Evolutionary conservation across 257 asterid species (phyloP).

Genomic region (Solanum peruvianum): DNA sequence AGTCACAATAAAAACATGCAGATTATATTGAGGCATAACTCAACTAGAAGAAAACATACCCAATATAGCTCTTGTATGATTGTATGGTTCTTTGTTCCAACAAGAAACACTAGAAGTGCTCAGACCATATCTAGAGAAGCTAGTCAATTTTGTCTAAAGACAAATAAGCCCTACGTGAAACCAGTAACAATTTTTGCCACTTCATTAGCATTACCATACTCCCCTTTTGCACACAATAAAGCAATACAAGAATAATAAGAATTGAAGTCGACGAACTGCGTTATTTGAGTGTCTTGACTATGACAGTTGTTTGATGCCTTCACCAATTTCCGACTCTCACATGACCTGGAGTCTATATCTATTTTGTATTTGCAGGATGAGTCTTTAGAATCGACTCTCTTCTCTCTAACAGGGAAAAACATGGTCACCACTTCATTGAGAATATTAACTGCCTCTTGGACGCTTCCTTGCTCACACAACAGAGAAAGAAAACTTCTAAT

Average conservation of each 20-base stretch:
- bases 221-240: constrained; percentile 64
- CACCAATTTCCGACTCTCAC: constrained; percentile 10
- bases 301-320: not conserved
- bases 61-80: not conserved
- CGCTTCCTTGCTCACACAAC: constrained; percentile 76
- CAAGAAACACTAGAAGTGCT: not conserved
- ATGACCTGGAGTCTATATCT: constrained; percentile 6
- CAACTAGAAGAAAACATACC: not conserved
- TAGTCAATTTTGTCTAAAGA: not conserved
- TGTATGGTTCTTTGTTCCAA: not conserved
- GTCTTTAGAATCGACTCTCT: not conserved
- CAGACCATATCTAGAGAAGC: not conserved
- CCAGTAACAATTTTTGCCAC: constrained; percentile 38
- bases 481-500: constrained; percentile 36
- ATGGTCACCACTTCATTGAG: constrained; percentile 57
- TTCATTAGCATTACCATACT: constrained; percentile 47
- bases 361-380: not conserved
- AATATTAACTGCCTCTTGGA: constrained; percentile 57
- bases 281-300: constrained; percentile 14
- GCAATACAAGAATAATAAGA: constrained; percentile 39
- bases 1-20: not conserved
- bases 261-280: constrained; percentile 37
- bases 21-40: not conserved
- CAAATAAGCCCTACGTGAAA: constrained; percentile 11
- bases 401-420: constrained; percentile 21